Evolutionary conservation across 1,139 yeast species (phyloP).

Genomic region (Candida gigantensis): DNA sequence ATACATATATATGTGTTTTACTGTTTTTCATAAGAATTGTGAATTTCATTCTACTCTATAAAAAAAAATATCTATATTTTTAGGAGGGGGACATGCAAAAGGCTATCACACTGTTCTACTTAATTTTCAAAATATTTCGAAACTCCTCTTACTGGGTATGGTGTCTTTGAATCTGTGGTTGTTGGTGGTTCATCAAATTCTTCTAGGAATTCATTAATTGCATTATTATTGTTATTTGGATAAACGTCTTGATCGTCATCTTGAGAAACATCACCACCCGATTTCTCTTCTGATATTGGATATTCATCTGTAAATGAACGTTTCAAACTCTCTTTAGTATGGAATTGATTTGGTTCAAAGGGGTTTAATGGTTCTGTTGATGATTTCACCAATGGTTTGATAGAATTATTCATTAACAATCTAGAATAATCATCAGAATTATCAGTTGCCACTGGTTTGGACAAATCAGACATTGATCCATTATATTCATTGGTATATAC

Average conservation of each 20-base stretch:
- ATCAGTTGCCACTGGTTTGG: neutral
- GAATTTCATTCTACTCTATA: neutral
- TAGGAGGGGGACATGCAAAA: no score
- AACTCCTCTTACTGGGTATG: constrained; percentile 32
- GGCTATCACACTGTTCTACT: neutral
- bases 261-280: neutral
- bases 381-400: constrained; percentile 1
- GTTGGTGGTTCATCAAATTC: neutral
- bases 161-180: no score
- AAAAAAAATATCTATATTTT: neutral
- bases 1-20: no score
- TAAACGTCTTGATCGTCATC: neutral
- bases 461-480: neutral
- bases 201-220: constrained; percentile 3
- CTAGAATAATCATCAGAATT: neutral
- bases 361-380: constrained; percentile 2
- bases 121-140: constrained; percentile 16
- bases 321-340: neutral
- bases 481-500: neutral
- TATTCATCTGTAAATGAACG: constrained; percentile 9
- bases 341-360: neutral
- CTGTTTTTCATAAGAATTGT: no score
- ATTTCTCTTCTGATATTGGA: constrained; percentile 6
- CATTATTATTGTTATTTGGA: neutral
- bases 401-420: neutral